Evolutionary conservation across 2,329 filamentous ascomycete genomes (phyloP).

Genomic region (Colletotrichum sojae): DNA sequence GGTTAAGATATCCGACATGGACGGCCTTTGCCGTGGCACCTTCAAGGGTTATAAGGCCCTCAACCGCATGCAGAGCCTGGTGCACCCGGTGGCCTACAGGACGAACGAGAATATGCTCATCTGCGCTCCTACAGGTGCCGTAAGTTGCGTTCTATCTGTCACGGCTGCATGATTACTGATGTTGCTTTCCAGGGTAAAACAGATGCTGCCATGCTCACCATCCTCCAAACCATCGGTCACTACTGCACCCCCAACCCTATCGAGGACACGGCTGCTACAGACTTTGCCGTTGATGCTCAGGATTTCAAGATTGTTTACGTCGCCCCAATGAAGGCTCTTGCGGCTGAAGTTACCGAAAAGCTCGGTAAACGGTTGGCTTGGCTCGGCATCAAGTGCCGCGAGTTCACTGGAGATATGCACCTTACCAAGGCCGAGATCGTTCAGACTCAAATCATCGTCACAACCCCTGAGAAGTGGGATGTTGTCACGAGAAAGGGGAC

Average conservation of each 20-base stretch:
- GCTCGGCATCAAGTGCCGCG: conserved; percentile 92
- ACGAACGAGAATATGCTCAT: conserved; percentile 99
- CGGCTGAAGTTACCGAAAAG: conserved; percentile 96
- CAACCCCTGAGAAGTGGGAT: conserved; percentile 99
- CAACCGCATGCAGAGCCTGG: conserved; percentile 98
- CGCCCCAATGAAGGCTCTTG: conserved; percentile 98
- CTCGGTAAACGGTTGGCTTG: conserved; percentile 91
- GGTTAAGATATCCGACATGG: conserved; percentile 84
- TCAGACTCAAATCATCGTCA: conserved; percentile 97
- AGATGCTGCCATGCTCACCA: conserved; percentile 96
- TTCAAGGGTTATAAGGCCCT: conserved; percentile 95
- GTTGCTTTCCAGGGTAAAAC: conserved; percentile 80
- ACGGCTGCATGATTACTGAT: conserved; percentile 32
- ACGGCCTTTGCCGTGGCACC: conserved; percentile 89
- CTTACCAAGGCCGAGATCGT: conserved; percentile 96
- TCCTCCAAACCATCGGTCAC: conserved; percentile 90
- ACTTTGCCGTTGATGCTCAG: conserved; percentile 86
- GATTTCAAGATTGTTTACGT: conserved; percentile 99
- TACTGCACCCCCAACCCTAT: conserved; percentile 86
- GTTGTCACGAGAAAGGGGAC: conserved; percentile 97
- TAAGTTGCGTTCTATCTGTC: conserved; percentile 54
- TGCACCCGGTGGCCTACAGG: conserved; percentile 95
- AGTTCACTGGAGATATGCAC: conserved; percentile 99
- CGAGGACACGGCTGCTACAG: conserved; percentile 78
- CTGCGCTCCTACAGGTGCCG: conserved; percentile 94